Evolutionary conservation across 2,329 filamentous ascomycete genomes (phyloP).

Genomic region (Trichocomaceae sp.): DNA sequence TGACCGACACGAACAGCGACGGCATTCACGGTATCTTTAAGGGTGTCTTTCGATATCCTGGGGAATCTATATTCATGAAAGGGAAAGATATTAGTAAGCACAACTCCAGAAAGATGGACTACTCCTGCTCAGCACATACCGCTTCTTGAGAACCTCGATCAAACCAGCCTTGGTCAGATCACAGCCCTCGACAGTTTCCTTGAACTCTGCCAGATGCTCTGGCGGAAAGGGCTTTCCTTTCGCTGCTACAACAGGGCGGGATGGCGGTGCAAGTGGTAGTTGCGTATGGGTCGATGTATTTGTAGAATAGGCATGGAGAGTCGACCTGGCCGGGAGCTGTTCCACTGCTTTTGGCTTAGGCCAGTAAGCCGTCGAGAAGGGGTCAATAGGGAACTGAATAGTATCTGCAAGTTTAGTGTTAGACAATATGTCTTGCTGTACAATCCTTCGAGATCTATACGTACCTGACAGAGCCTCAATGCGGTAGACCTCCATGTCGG

Average conservation of each 20-base stretch:
- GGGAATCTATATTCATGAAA: conserved; percentile 49
- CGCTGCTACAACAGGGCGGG: neutral
- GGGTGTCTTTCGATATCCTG: conserved; percentile 60
- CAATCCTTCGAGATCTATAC: neutral
- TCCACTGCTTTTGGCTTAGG: conserved; percentile 26
- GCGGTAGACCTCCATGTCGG: conserved; percentile 54
- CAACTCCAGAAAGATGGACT: conserved; percentile 12
- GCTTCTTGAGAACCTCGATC: conserved; percentile 67
- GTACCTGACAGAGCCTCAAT: conserved; percentile 69
- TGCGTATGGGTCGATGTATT: conserved; percentile 10
- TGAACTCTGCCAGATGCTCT: conserved; percentile 61
- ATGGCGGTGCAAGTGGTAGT: conserved; percentile 11
- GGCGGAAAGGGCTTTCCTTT: conserved; percentile 44
- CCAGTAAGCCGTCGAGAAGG: conserved; percentile 82
- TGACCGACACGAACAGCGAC: conserved; percentile 59
- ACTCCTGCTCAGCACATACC: conserved; percentile 30
- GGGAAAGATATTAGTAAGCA: neutral
- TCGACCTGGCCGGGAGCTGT: conserved; percentile 14
- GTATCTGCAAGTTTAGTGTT: conserved; percentile 28
- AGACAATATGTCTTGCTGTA: neutral
- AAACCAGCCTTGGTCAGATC: conserved; percentile 68
- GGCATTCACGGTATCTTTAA: conserved; percentile 62
- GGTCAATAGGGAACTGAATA: conserved; percentile 62
- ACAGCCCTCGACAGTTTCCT: conserved; percentile 60
- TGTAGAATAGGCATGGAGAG: conserved; percentile 15